phyloP scores from a whole-genome alignment of 768 basidiomycete genomes.

The Saitozyma sp. region DNA sequence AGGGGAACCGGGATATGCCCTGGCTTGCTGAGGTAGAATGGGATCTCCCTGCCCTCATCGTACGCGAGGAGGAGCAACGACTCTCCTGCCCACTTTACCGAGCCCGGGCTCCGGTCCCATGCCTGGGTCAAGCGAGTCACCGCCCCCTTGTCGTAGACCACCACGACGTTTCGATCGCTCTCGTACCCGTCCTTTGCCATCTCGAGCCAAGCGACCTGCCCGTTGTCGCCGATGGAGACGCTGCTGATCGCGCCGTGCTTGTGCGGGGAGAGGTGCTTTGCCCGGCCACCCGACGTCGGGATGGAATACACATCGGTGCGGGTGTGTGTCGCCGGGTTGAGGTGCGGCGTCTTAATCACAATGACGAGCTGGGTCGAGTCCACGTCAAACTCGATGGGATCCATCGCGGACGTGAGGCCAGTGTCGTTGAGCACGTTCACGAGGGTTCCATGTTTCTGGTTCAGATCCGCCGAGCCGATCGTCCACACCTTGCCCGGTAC shows the following conservation, averaged over 20 bases:
- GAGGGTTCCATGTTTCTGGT: background rate
- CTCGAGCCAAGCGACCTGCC: slow-evolving; percentile 84
- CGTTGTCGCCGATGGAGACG: slow-evolving; percentile 68
- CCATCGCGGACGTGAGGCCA: slow-evolving; percentile 55
- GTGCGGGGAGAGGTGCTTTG: slow-evolving; percentile 74
- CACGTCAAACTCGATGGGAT: slow-evolving; percentile 39
- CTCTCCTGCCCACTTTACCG: slow-evolving; percentile 68
- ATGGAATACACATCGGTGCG: slow-evolving; percentile 69
- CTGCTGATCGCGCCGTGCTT: slow-evolving; percentile 76
- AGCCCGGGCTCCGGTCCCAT: slow-evolving; percentile 77
- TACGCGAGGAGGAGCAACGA: slow-evolving; percentile 74
- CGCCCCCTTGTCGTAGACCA: slow-evolving; percentile 77
- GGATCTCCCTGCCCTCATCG: slow-evolving; percentile 66
- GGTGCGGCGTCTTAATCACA: slow-evolving; percentile 77
- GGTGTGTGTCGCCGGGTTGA: slow-evolving; percentile 80
- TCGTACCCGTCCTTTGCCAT: slow-evolving; percentile 86
- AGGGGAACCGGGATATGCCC: slow-evolving; percentile 41
- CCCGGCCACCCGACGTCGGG: slow-evolving; percentile 41
- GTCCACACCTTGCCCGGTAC: slow-evolving; percentile 40
- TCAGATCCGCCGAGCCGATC: slow-evolving; percentile 20
- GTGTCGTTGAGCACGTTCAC: slow-evolving; percentile 26
- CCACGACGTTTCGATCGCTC: slow-evolving; percentile 70
- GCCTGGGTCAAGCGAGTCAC: slow-evolving; percentile 61
- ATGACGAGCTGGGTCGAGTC: slow-evolving; percentile 61
- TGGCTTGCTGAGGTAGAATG: slow-evolving; percentile 41